These are phyloP conservation scores for Plicaturopsis crispa DNA, from an alignment of 768 basidiomycete species.

Conservation along the genomic window DNA sequence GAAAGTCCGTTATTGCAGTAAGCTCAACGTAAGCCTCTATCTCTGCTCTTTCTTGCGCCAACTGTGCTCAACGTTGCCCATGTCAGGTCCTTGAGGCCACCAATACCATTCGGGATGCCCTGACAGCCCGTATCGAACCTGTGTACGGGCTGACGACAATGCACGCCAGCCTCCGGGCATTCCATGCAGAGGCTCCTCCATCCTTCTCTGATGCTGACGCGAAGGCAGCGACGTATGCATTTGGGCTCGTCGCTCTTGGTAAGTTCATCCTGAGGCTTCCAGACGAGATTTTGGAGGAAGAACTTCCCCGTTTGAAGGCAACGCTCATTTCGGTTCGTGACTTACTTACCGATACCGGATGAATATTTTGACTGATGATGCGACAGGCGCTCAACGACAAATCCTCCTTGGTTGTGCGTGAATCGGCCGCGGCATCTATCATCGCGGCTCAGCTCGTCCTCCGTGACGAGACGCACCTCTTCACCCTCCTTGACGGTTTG, in stretches of 20 bases:
- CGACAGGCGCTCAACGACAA: conserved; percentile 62
- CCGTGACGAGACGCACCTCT: conserved; percentile 77
- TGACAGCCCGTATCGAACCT: conserved; percentile 67
- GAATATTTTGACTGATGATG: conserved; percentile 5
- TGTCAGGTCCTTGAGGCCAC: conserved; percentile 76
- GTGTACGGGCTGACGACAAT: conserved; percentile 82
- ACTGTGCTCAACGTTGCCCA: conserved; percentile 3
- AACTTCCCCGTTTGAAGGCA: conserved; percentile 65
- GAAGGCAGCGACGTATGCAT: conserved; percentile 66
- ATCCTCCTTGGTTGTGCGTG: conserved; percentile 70
- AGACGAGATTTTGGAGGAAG: conserved; percentile 80
- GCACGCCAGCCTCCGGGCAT: conserved; percentile 63
- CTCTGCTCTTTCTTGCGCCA: not conserved
- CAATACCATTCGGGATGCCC: conserved; percentile 68
- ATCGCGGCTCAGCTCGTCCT: conserved; percentile 81
- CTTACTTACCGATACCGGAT: conserved; percentile 2
- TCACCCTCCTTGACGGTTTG: conserved; percentile 71
- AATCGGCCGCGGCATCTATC: conserved; percentile 75
- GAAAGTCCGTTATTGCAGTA: conserved; percentile 64
- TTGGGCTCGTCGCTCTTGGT: conserved; percentile 76
- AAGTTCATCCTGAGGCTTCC: conserved; percentile 80
- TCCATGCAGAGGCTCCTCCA: conserved; percentile 46
- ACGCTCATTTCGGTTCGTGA: conserved; percentile 61
- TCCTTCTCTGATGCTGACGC: conserved; percentile 35
- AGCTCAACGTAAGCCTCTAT: conserved; percentile 48